Evolutionary conservation across 179 eudicot species (phyloP), one percentile per base, ranked within the genome.

Genomic region (Patellifolia procumbens): DNA sequence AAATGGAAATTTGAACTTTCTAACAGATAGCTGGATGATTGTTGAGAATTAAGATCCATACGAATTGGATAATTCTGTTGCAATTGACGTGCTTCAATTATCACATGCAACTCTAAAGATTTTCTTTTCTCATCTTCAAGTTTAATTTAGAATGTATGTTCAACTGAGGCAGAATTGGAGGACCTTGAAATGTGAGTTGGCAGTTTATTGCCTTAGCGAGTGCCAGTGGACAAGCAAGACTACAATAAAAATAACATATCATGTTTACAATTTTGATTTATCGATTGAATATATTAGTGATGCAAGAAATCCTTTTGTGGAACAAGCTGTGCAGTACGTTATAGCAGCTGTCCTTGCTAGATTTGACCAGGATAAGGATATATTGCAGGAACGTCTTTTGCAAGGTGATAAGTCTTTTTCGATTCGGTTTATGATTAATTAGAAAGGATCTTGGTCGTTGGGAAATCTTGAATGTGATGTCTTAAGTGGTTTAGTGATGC

Each of bases 261-360:
- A 37, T 17, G 63, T 70, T 74, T 48, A 45, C 10, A 66, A 28
- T 63, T 37, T 37, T 17, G 61, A 22, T 63, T 45, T 74, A 56
- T 74, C 88, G n/a, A n/a, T n/a, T n/a, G n/a, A n/a, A n/a, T n/a
- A n/a, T n/a, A n/a, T n/a, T n/a, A 93, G 99, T 78, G 92, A 86
- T 68, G 84, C 91, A 29, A 88, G 91, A 75, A 96, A 96, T 79
- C 98, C 96, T 51, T 96, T 96, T 86, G 97, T 96, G 74, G 98
- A 96, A 83, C 88, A 90, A 82, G 99, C 97, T 60, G 79, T 96
- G 83, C 98, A 93, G 81, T 96, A 91, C 87, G 89, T 88, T 34
- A 84, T 91, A 45, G 99, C 97, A 62, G 94, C 98, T 78, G 98
- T 96, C 37, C 76, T 68, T 81, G 89, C 93, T 67, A 90, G 67